These are phyloP conservation scores for Globisporangium okanoganense DNA, from an alignment of 352 stramenopile genomes.

Conservation along the genomic window DNA sequence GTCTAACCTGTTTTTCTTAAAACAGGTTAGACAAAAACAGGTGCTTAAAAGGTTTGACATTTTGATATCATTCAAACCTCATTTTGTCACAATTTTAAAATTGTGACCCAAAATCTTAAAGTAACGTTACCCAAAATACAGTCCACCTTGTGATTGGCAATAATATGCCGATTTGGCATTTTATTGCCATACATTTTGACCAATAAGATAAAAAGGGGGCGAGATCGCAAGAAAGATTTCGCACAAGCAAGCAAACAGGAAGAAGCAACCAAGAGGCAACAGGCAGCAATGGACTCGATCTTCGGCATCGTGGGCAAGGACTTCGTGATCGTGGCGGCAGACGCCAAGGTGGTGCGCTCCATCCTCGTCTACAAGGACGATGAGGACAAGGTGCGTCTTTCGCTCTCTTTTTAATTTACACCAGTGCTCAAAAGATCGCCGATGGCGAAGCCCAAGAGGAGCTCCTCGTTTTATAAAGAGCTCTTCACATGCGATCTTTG, in stretches of 20 bases:
- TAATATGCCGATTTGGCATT: too few relatives aligned
- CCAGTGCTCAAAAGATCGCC: constrained; percentile 2
- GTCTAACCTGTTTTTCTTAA: too few relatives aligned
- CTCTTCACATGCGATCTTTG: background rate
- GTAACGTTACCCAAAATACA: too few relatives aligned
- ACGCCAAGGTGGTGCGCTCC: constrained; percentile 87
- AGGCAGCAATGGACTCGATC: constrained; percentile 71
- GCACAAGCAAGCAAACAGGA: background rate
- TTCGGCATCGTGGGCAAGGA: constrained; percentile 90
- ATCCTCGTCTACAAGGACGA: constrained; percentile 93
- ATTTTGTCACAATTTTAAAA: too few relatives aligned
- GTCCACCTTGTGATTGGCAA: too few relatives aligned
- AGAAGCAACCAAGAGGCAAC: constrained; percentile 5
- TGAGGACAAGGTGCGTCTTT: constrained; percentile 83
- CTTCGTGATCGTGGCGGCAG: constrained; percentile 89
- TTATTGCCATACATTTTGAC: too few relatives aligned
- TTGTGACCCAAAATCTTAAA: too few relatives aligned
- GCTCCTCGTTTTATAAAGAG: constrained; percentile 1
- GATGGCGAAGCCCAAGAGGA: too few relatives aligned
- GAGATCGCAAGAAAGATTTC: constrained; percentile 7
- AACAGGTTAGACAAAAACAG: too few relatives aligned
- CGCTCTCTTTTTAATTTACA: background rate
- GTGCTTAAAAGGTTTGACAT: too few relatives aligned
- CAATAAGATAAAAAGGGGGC: background rate
- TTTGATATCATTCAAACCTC: too few relatives aligned